phyloP scores from a whole-genome alignment of 2,329 filamentous ascomycete species.

The Penicillium concentricum region DNA sequence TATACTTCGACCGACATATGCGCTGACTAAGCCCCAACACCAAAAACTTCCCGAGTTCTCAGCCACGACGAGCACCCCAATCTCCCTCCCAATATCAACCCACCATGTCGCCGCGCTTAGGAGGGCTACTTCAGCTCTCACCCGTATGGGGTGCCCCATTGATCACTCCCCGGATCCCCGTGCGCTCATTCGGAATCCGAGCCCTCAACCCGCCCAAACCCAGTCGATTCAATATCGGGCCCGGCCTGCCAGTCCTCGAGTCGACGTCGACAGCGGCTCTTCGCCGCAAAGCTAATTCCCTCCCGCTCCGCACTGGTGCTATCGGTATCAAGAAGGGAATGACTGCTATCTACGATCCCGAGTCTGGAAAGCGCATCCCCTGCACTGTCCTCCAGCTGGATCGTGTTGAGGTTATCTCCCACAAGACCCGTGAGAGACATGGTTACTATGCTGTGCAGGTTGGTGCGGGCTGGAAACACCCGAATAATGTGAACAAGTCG shows the following conservation, averaged over 20 bases:
- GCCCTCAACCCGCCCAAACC: slow-evolving; percentile 56
- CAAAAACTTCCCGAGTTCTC: slow-evolving; percentile 22
- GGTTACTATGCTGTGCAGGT: slow-evolving; percentile 96
- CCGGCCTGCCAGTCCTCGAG: slow-evolving; percentile 52
- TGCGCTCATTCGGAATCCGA: slow-evolving; percentile 53
- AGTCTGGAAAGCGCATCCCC: slow-evolving; percentile 72
- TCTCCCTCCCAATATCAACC: slow-evolving; percentile 1
- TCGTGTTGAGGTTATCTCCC: slow-evolving; percentile 81
- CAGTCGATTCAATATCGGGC: slow-evolving; percentile 55
- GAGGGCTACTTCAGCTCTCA: slow-evolving; percentile 30
- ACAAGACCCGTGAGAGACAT: slow-evolving; percentile 76
- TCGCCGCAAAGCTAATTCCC: slow-evolving; percentile 56
- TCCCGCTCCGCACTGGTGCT: slow-evolving; percentile 72
- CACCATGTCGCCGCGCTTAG: slow-evolving; percentile 38
- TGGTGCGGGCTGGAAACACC: slow-evolving; percentile 71
- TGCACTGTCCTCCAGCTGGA: slow-evolving; percentile 95
- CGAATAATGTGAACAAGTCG: slow-evolving; percentile 76
- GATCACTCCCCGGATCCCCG: slow-evolving; percentile 23
- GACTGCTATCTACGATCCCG: slow-evolving; percentile 79
- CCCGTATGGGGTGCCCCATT: slow-evolving; percentile 23
- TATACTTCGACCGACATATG: not conserved
- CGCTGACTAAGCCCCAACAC: slow-evolving; percentile 18
- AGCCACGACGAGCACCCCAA: slow-evolving; percentile 1
- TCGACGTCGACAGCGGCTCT: slow-evolving; percentile 60
- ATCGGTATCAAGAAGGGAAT: slow-evolving; percentile 93